Evolutionary conservation across 805 yeast species (phyloP), one percentile per base, ranked within the genome.

Genomic region (Wickerhamomyces hampshirensis): DNA sequence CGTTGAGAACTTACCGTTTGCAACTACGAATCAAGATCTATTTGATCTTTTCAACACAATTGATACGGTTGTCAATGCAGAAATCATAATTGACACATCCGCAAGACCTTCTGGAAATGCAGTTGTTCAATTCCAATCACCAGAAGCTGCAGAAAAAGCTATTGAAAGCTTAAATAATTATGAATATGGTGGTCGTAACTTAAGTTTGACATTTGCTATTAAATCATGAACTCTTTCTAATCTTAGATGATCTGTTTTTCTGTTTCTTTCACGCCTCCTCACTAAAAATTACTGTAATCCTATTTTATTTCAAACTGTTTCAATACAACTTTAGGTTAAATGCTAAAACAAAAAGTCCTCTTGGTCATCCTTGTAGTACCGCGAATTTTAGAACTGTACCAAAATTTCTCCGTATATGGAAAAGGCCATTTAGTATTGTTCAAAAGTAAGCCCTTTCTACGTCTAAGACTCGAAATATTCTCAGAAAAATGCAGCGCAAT

Each of bases 11-110:
- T 67, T 91, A 54, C 98, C 98, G 21, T 86, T 76, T 70, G 81
- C 88, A 35, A 89, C 97, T n/a, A 76, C 87, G 23, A 79, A 80
- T 47, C 79, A 81, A 39, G 97, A 91, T 60, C 71, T 91, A 46
- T 75, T 69, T 46, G 96, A 89, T 47, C 70, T 91, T 40, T 89
- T 89, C 57, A 91, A 82, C 56, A 81, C 91, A 26, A 75, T 88
- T 37, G 95, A 96, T 16, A 65, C 73, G 33, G 86, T 91, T 13
- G 66, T 61, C 28, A 71, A 71, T 29, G 96, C 96, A 15, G 95
- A 86, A 58, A 69, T 91, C 42, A 85, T 79, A 57, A 73, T 59
- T 50, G 72, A 71, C 45, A 56, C 67, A 4, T 61, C 63, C 26
- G 91, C 91, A 26, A 72, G 79, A 53, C 77, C 95, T 13, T 68